Evolutionary conservation across 106 monocot genomes (phyloP).

Genomic region (Apostasia ramifera): DNA sequence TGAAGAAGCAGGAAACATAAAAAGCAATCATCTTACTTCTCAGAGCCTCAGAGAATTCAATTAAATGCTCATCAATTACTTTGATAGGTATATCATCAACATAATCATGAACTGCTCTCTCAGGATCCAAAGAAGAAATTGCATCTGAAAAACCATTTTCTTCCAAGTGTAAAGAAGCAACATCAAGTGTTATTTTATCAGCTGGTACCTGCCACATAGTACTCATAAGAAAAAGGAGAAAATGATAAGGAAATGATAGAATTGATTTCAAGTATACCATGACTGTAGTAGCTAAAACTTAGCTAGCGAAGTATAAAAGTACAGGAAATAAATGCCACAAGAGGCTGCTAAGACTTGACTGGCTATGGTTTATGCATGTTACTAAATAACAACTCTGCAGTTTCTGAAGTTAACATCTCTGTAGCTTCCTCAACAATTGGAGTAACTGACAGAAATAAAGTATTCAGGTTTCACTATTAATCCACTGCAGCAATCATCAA

Average conservation of each 20-base stretch:
- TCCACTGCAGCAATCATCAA: no score
- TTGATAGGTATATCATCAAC: conserved; percentile 37
- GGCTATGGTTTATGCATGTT: no score
- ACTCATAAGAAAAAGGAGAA: background rate
- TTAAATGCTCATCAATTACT: conserved; percentile 73
- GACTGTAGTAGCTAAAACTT: no score
- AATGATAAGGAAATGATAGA: background rate
- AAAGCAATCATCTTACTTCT: conserved; percentile 54
- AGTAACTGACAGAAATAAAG: no score
- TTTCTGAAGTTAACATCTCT: no score
- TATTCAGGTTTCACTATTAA: no score
- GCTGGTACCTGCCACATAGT: conserved; percentile 27
- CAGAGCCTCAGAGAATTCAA: conserved; percentile 90
- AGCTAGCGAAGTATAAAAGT: no score
- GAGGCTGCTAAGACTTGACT: no score
- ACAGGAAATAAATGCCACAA: no score
- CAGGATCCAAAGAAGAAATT: conserved; percentile 24
- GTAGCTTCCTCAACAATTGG: no score
- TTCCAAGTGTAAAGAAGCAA: conserved; percentile 12
- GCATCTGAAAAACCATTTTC: conserved; percentile 48
- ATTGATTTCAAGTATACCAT: no score
- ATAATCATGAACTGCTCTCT: conserved; percentile 36
- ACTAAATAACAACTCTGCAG: no score
- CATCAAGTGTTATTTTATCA: conserved; percentile 26
- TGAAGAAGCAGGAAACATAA: conserved; percentile 7